Percentiles rank a stretch among this genome's conserved stretches.
Evolutionary conservation across 1,139 yeast species (phyloP).

Genomic region (Taphrina communis): DNA sequence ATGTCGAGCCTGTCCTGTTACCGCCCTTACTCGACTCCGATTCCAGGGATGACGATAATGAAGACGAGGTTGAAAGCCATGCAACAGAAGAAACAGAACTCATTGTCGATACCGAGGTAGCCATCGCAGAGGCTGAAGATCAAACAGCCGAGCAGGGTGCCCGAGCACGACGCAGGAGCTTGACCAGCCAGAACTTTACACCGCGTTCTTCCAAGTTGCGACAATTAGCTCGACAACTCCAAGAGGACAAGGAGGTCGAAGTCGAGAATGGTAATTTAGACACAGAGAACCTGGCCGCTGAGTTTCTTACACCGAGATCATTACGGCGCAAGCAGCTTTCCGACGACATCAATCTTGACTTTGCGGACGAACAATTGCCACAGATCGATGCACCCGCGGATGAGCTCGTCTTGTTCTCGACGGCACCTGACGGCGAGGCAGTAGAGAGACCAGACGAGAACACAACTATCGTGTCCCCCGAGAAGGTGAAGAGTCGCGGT

Average conservation of each 20-base stretch:
- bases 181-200: not conserved
- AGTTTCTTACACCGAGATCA: not conserved
- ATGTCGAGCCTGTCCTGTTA: not conserved
- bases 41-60: not conserved
- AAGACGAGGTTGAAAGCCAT: not conserved
- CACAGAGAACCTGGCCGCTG: not conserved
- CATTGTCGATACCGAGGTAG: not conserved
- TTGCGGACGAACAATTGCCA: not conserved
- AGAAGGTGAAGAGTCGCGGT: not conserved
- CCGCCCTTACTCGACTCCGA: not conserved
- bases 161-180: slow-evolving; percentile 1
- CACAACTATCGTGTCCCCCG: no score
- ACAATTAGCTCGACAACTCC: slow-evolving; percentile 6
- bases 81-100: not conserved
- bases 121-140: not conserved
- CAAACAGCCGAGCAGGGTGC: not conserved
- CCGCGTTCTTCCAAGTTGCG: slow-evolving; percentile 18
- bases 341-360: slow-evolving; percentile 26
- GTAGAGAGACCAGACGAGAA: not conserved
- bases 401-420: not conserved
- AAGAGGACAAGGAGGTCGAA: not conserved
- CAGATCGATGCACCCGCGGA: not conserved
- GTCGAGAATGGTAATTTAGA: not conserved
- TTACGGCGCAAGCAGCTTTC: slow-evolving; percentile 19
- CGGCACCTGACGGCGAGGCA: not conserved